Evolutionary conservation across 805 yeast genomes (phyloP).

Genomic region (Ogataea salicorniae): DNA sequence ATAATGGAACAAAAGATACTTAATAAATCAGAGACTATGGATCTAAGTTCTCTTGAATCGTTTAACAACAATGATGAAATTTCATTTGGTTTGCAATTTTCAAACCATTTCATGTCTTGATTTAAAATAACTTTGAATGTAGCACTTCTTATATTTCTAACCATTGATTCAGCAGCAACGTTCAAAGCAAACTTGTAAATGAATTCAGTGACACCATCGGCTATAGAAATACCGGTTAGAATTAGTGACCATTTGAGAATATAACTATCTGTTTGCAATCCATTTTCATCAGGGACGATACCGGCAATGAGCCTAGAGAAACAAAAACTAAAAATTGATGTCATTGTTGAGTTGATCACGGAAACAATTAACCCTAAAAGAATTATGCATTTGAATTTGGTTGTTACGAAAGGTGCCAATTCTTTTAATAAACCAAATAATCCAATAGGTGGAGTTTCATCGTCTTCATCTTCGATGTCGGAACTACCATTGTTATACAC

Average conservation of each 20-base stretch:
- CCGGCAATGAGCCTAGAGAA: constrained; percentile 66
- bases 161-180: constrained; percentile 64
- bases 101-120: constrained; percentile 54
- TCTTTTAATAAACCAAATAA: constrained; percentile 25
- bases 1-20: constrained; percentile 49
- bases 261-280: constrained; percentile 24
- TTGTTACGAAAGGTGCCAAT: constrained; percentile 5
- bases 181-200: constrained; percentile 46
- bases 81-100: constrained; percentile 41
- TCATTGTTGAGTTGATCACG: constrained; percentile 53
- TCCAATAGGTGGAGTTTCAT: constrained; percentile 17
- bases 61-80: constrained; percentile 67
- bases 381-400: constrained; percentile 21
- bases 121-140: constrained; percentile 45
- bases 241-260: constrained; percentile 62
- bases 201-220: constrained; percentile 57
- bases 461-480: constrained; percentile 15
- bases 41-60: constrained; percentile 74
- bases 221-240: constrained; percentile 55
- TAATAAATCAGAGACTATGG: constrained; percentile 57
- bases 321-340: constrained; percentile 75
- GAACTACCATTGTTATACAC: neutral
- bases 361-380: constrained; percentile 50
- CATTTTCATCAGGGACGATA: constrained; percentile 44
- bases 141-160: constrained; percentile 43